phyloP scores from a whole-genome alignment of 2,329 filamentous ascomycete species.

The Biscogniauxia mediterranea region DNA sequence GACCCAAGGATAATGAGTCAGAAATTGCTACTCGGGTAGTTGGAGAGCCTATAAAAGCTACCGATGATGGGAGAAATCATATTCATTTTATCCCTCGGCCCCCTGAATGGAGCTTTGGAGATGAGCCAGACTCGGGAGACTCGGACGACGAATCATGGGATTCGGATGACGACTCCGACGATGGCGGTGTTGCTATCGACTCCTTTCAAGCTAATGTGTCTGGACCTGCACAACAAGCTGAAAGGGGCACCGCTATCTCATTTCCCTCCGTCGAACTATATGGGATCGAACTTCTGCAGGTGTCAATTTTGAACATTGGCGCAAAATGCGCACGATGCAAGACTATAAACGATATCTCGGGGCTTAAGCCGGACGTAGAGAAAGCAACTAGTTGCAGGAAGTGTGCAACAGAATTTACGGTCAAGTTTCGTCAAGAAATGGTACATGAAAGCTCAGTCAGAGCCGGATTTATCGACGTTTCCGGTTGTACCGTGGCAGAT shows the following conservation, averaged over 20 bases:
- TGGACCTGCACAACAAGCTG: conserved; percentile 42
- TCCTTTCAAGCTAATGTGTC: conserved; percentile 22
- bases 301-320: conserved; percentile 64
- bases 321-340: conserved; percentile 81
- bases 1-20: not conserved
- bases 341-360: conserved; percentile 66
- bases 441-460: conserved; percentile 72
- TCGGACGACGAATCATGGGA: conserved; percentile 45
- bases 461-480: conserved; percentile 75
- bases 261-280: conserved; percentile 77
- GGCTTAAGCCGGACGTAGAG: conserved; percentile 55
- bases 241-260: conserved; percentile 72
- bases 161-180: conserved; percentile 47
- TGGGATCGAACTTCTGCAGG: conserved; percentile 72
- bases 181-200: conserved; percentile 41
- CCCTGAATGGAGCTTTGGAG: conserved; percentile 66
- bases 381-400: conserved; percentile 57
- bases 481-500: conserved; percentile 72
- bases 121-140: conserved; percentile 43
- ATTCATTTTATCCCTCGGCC: conserved; percentile 72
- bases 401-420: conserved; percentile 51
- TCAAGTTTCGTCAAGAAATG: conserved; percentile 63
- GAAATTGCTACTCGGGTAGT: not conserved
- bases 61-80: conserved; percentile 56
- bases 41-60: conserved; percentile 7